Base-by-base conservation (phyloP, 2,329 filamentous ascomycete genomes). In the Sphaerulina musiva region DNA sequence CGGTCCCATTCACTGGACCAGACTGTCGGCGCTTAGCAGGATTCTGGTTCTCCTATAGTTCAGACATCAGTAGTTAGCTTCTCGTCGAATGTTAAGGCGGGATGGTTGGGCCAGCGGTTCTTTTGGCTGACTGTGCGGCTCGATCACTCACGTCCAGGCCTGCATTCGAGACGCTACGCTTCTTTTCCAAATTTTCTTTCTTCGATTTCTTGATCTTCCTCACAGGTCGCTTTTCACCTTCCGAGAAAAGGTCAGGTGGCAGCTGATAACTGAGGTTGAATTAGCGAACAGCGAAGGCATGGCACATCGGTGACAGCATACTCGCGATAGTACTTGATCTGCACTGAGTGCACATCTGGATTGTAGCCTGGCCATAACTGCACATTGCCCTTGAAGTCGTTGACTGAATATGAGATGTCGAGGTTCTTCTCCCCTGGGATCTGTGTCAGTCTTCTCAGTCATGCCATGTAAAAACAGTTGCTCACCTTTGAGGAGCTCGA, bases 241-340 rank as follows among this genome's bases (percentile, higher is more conserved):
- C 75, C 46, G 84, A 80, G 68, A 98, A 98, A 2, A 97, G 84
- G 70, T 98, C 92, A 56, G 89, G 84, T 29, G 93, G 93, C 26
- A 98, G 79, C 67, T 90, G 84, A 69, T 88, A 87, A 72, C 91
- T 96, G 66, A 34, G 59, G 48, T n/a, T 14, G 14, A 32, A 51
- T 67, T 46, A 64, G 63, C 31, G 44, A 14, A 29, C 17, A 49
- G 6, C 8, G 2, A 6, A 42, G 23, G 7, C 6, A 17, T 11
- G 6, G n/a, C 4, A 4, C 5, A 4, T 6, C 17, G 23, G 2
- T 4, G 17, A 10, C n/a, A 38, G 62, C 85, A 74, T 78, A 95
- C 91, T 86, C 95, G 72, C 89, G 85, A 47, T 90, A 85, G 67
- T 95, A 86, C 57, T 89, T 85, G 49, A 97, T 83, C 51, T 85